Evolutionary conservation across 1,284 basidiomycete species (phyloP).

Genomic region (Malassezia sp.): DNA sequence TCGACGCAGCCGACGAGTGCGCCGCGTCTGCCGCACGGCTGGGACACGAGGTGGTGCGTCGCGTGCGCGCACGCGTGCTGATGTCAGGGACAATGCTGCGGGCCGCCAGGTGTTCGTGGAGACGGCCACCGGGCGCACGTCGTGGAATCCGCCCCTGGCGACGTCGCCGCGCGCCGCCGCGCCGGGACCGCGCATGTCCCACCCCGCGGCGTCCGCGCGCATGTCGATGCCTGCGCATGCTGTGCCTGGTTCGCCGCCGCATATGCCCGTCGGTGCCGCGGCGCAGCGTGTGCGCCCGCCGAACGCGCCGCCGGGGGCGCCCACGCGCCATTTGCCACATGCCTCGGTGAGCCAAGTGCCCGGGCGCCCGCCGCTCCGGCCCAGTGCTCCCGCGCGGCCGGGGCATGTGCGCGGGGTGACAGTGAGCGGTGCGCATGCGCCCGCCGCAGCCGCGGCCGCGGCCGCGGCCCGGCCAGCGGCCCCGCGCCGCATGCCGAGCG

Average conservation of each 20-base stretch:
- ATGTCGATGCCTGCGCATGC: conserved; percentile 39
- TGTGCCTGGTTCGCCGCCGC: neutral
- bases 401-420: too few relatives aligned
- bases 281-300: too few relatives aligned
- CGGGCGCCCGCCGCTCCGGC: too few relatives aligned
- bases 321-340: too few relatives aligned
- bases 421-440: too few relatives aligned
- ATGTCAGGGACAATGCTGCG: conserved; percentile 62
- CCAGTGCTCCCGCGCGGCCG: too few relatives aligned
- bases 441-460: too few relatives aligned
- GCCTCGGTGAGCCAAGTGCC: too few relatives aligned
- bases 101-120: conserved; percentile 72
- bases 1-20: conserved; percentile 15
- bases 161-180: conserved; percentile 18
- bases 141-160: conserved; percentile 44
- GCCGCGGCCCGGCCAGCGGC: too few relatives aligned
- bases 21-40: conserved; percentile 62
- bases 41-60: conserved; percentile 72
- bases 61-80: conserved; percentile 3
- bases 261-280: neutral
- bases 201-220: conserved; percentile 36
- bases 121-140: conserved; percentile 43
- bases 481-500: too few relatives aligned
- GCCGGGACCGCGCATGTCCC: conserved; percentile 31
- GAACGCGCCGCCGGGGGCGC: too few relatives aligned